A percentile compares a stretch with the other conserved stretches of the same genome.
These are phyloP conservation scores for Stentor roeselii DNA, from an alignment of 73 alveolate species.

Conservation along the genomic window DNA sequence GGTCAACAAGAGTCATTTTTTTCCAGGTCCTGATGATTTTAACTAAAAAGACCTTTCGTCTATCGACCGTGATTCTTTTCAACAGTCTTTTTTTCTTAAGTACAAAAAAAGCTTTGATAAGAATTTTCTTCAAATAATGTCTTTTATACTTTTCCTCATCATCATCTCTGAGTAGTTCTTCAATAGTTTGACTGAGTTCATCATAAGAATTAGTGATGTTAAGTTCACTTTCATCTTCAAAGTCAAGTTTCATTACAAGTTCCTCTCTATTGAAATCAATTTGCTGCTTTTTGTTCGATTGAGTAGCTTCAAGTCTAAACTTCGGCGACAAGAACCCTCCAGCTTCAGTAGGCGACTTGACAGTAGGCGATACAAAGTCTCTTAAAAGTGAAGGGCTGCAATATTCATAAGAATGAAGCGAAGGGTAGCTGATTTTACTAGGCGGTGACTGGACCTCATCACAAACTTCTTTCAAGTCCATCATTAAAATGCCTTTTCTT, in stretches of 20 bases:
- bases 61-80: neutral
- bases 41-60: neutral
- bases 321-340: neutral
- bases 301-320: neutral
- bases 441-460: constrained; percentile 1
- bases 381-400: constrained; percentile 4
- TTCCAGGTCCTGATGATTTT: neutral
- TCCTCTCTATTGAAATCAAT: neutral
- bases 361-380: neutral
- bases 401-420: neutral
- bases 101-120: too few species aligned
- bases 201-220: neutral
- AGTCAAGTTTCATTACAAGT: neutral
- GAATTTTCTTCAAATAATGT: neutral
- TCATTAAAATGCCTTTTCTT: neutral
- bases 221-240: constrained; percentile 15
- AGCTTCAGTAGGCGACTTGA: neutral
- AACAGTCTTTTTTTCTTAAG: neutral
- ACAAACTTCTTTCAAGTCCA: neutral
- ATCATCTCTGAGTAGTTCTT: constrained; percentile 16
- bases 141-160: neutral
- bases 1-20: too few species aligned
- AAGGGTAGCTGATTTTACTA: constrained; percentile 5
- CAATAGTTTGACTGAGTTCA: constrained; percentile 15
- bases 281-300: neutral